Evolutionary conservation across 495 filamentous ascomycete genomes (phyloP).

Genomic region (Hyphodiscus hymeniophilus): DNA sequence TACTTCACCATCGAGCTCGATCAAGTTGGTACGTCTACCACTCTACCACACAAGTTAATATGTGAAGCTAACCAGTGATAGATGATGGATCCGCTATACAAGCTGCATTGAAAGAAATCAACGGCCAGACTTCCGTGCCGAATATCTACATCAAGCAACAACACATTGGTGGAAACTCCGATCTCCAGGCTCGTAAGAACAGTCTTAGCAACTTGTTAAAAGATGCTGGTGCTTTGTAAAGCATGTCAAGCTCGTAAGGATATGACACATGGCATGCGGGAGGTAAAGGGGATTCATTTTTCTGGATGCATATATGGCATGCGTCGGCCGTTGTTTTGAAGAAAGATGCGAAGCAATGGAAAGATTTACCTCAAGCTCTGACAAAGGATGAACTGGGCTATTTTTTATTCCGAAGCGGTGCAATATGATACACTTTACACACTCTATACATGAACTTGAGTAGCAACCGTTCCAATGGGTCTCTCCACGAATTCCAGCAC

Average conservation of each 20-base stretch:
- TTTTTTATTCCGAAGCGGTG: neutral
- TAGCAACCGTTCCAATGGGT: constrained; percentile 77
- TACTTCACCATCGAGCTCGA: constrained; percentile 76
- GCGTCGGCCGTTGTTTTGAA: too few relatives aligned
- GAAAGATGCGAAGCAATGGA: too few relatives aligned
- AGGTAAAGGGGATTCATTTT: neutral
- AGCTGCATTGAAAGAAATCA: constrained; percentile 70
- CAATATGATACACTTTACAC: constrained; percentile 6
- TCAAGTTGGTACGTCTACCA: constrained; percentile 54
- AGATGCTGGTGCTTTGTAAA: constrained; percentile 56
- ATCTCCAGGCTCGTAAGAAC: constrained; percentile 61
- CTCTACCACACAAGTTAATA: neutral
- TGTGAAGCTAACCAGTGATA: constrained; percentile 24
- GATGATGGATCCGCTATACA: constrained; percentile 81
- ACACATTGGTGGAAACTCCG: constrained; percentile 96
- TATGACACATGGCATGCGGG: neutral
- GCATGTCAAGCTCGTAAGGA: too few relatives aligned
- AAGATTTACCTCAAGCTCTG: too few relatives aligned
- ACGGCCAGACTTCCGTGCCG: constrained; percentile 77
- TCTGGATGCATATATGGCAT: neutral
- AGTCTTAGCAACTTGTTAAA: constrained; percentile 52
- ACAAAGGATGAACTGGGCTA: neutral
- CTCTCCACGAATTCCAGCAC: constrained; percentile 81
- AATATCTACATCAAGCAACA: constrained; percentile 88
- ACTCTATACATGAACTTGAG: constrained; percentile 47